Conservation (phyloP, 2,329 filamentous ascomycete genomes). For the Colletotrichum tabaci region DNA sequence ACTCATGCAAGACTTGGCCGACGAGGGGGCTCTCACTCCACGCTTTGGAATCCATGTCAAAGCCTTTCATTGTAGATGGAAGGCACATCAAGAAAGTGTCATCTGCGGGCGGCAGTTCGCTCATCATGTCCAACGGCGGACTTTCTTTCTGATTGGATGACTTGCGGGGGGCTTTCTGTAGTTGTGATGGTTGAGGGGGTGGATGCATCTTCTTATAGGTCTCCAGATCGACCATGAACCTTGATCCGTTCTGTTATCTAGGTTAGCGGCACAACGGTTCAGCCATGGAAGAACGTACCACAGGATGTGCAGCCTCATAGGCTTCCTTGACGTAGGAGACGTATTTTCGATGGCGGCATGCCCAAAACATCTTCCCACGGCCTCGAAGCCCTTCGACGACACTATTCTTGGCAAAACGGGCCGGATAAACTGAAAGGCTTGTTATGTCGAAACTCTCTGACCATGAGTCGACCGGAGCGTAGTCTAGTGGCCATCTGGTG, state of each 20-base stretch:
- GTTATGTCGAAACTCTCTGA: background rate
- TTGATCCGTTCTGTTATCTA: background rate
- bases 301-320: too few relatives aligned
- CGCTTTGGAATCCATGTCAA: background rate
- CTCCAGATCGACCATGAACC: constrained; percentile 1
- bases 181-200: too few relatives aligned
- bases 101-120: background rate
- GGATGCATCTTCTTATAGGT: background rate
- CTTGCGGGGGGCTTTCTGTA: background rate
- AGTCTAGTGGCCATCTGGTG: too few relatives aligned
- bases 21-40: background rate
- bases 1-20: too few relatives aligned
- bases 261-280: background rate
- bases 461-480: too few relatives aligned
- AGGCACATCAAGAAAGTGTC: constrained; percentile 1
- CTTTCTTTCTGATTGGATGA: background rate
- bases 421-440: background rate
- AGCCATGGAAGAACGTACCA: background rate
- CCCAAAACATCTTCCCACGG: constrained; percentile 1
- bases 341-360: background rate
- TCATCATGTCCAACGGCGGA: background rate
- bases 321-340: background rate
- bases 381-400: background rate
- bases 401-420: background rate
- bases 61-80: background rate